Percentiles rank a stretch among this genome's conserved stretches.
Evolutionary conservation across 1,284 basidiomycete species (phyloP).

Genomic region (Rhizopogon hawkerae): DNA sequence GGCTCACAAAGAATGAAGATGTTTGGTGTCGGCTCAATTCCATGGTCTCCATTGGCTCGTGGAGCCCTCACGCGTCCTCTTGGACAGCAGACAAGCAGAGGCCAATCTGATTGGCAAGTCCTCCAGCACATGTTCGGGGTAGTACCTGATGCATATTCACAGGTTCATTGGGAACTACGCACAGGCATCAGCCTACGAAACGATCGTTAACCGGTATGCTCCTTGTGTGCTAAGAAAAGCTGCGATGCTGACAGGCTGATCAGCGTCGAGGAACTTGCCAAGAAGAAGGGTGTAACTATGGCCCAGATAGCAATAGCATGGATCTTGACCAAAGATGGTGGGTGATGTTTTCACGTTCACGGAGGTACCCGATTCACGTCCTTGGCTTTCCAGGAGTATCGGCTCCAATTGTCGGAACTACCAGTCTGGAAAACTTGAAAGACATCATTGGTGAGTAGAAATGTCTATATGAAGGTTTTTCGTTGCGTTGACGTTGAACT

Average conservation of each 20-base stretch:
- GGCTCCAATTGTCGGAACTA: slow-evolving; percentile 42
- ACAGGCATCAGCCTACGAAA: slow-evolving; percentile 15
- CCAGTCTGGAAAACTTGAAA: slow-evolving; percentile 36
- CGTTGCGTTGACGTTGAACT: slow-evolving; percentile 4
- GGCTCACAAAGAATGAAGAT: slow-evolving; percentile 11
- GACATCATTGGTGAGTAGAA: slow-evolving; percentile 33
- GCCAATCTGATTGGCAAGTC: slow-evolving; percentile 23
- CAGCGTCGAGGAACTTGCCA: slow-evolving; percentile 39
- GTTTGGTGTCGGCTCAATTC: slow-evolving; percentile 34
- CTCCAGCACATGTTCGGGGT: background rate
- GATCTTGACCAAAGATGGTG: slow-evolving; percentile 32
- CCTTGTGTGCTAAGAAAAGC: background rate
- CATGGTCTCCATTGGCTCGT: slow-evolving; percentile 37
- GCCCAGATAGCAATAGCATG: slow-evolving; percentile 47
- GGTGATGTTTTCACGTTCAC: slow-evolving; percentile 1
- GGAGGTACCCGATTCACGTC: background rate
- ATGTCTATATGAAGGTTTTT: background rate
- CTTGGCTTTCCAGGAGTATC: slow-evolving; percentile 24
- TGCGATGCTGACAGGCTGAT: slow-evolving; percentile 3
- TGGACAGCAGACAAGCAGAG: slow-evolving; percentile 23
- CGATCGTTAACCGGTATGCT: slow-evolving; percentile 25
- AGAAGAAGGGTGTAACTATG: slow-evolving; percentile 37
- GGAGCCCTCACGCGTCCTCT: slow-evolving; percentile 35
- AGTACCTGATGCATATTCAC: slow-evolving; percentile 6
- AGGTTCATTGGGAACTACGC: slow-evolving; percentile 25